Conservation (phyloP, 306 rosid genomes). For the Rosa persica region DNA sequence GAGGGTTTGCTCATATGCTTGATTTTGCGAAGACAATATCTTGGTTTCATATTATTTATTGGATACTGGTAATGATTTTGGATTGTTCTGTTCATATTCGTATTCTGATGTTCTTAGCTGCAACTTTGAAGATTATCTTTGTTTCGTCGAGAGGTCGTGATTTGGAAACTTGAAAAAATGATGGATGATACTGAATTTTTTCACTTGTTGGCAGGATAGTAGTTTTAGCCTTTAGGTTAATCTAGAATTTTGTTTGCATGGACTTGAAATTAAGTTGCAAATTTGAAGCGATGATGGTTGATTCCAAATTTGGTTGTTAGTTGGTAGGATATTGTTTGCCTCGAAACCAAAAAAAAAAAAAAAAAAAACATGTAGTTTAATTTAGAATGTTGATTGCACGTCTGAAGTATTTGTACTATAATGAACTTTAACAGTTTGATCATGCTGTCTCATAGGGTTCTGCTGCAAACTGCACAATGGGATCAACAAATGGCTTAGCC, state of each 20-base stretch:
- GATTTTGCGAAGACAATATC: background rate
- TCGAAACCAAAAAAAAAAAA: background rate
- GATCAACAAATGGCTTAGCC: constrained; percentile 35
- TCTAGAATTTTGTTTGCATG: background rate
- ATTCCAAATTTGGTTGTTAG: background rate
- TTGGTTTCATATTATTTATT: background rate
- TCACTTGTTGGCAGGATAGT: background rate
- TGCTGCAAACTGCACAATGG: constrained; percentile 48
- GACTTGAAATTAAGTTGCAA: background rate
- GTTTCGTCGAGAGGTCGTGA: background rate
- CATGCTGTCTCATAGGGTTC: constrained; percentile 38
- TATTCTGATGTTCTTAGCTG: background rate
- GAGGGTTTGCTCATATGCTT: background rate
- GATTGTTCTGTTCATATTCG: background rate
- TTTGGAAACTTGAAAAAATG: background rate
- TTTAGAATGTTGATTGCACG: background rate
- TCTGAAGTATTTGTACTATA: constrained; percentile 6
- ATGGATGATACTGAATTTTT: background rate
- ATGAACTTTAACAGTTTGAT: constrained; percentile 16
- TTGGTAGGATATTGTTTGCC: background rate
- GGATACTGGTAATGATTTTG: background rate
- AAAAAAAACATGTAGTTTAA: background rate
- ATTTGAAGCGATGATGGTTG: background rate
- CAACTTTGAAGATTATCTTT: background rate
- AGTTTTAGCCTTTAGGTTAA: background rate